phyloP scores from a whole-genome alignment of 805 yeast genomes.

The Cyberlindnera maclurae region DNA sequence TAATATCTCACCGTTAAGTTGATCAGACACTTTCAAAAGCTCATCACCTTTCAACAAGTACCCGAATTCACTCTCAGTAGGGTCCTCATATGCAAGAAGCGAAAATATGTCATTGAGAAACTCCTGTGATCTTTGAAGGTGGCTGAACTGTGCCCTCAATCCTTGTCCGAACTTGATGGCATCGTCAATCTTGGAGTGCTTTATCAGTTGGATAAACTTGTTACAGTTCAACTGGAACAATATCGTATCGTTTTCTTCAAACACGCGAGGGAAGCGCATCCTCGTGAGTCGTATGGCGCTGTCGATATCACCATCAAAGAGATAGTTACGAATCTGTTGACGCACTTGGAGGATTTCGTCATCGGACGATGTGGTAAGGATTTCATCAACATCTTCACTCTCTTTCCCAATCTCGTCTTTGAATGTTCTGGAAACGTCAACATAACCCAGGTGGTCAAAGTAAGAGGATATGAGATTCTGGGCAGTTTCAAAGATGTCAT shows the following conservation, averaged over 20 bases:
- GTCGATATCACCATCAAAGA: slow-evolving; percentile 38
- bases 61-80: slow-evolving; percentile 33
- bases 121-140: slow-evolving; percentile 28
- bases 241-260: slow-evolving; percentile 26
- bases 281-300: slow-evolving; percentile 13
- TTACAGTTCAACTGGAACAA: slow-evolving; percentile 37
- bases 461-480: slow-evolving; percentile 37
- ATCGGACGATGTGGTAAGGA: slow-evolving; percentile 12
- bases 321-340: slow-evolving; percentile 36
- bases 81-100: slow-evolving; percentile 46
- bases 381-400: slow-evolving; percentile 20
- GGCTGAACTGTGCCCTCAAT: slow-evolving; percentile 27
- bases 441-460: slow-evolving; percentile 52
- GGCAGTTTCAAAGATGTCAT: slow-evolving; percentile 16
- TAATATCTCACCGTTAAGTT: slow-evolving; percentile 35
- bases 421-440: slow-evolving; percentile 47
- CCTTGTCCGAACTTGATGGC: slow-evolving; percentile 35
- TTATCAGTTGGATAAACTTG: slow-evolving; percentile 36
- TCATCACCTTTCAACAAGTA: slow-evolving; percentile 30
- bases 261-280: slow-evolving; percentile 31
- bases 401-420: slow-evolving; percentile 36
- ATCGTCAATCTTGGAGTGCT: slow-evolving; percentile 21
- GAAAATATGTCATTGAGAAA: slow-evolving; percentile 40
- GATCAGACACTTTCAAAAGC: slow-evolving; percentile 33
- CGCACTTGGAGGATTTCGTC: slow-evolving; percentile 35